Conservation (phyloP, 768 basidiomycete genomes). For the Cyclocybe aegerita region DNA sequence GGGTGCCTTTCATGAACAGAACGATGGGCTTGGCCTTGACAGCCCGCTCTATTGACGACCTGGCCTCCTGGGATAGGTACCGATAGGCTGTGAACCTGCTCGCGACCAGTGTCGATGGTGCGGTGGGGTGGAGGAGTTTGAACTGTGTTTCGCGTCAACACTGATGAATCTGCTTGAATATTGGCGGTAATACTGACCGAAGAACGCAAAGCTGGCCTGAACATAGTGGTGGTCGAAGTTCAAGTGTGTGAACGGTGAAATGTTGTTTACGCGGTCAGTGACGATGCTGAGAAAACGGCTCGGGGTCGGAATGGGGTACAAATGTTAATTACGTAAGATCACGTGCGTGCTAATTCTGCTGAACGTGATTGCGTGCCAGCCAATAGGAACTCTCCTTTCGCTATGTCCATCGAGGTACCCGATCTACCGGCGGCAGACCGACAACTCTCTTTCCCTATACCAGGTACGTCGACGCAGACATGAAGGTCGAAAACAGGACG, state of each 20-base stretch:
- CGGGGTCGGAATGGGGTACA: conserved; percentile 4
- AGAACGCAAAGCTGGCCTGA: conserved; percentile 42
- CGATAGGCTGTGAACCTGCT: conserved; percentile 35
- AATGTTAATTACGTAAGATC: conserved; percentile 15
- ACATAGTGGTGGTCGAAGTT: conserved; percentile 32
- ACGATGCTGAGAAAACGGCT: conserved; percentile 11
- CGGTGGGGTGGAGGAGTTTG: conserved; percentile 28
- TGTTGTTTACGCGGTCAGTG: conserved; percentile 9
- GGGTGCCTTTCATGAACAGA: conserved; percentile 98
- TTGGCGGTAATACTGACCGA: conserved; percentile 33
- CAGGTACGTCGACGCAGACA: conserved; percentile 22
- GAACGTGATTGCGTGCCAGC: conserved; percentile 15
- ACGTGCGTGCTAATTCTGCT: conserved; percentile 6
- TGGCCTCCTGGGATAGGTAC: conserved; percentile 61
- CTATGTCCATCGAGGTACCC: conserved; percentile 5
- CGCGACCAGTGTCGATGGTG: conserved; percentile 23
- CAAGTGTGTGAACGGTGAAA: conserved; percentile 7
- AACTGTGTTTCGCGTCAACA: conserved; percentile 19
- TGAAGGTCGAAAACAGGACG: conserved; percentile 53
- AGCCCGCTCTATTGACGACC: conserved; percentile 68
- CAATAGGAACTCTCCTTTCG: conserved; percentile 17
- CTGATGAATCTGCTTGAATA: not conserved
- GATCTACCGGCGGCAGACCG: no score
- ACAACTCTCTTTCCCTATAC: no score
- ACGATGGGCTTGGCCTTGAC: conserved; percentile 79